Conservation (phyloP, 306 rosid species). For the Dryas drummondii region DNA sequence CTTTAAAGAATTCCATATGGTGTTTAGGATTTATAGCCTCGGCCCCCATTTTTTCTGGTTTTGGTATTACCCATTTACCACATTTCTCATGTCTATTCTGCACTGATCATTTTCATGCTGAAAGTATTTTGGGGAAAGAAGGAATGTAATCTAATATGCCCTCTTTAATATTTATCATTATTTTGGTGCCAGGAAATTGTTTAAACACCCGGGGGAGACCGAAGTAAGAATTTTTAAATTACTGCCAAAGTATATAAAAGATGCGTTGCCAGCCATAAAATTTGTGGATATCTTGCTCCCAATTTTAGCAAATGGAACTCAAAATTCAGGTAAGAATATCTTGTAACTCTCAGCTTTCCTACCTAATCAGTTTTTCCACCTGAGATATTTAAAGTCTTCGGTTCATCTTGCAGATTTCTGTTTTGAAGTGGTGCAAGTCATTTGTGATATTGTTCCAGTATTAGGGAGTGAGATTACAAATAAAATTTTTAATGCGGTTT, state of each 20-base stretch:
- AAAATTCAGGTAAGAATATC: constrained; percentile 54
- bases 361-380: constrained; percentile 3
- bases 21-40: background rate
- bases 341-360: constrained; percentile 13
- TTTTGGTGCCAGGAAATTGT: constrained; percentile 60
- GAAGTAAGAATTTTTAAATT: constrained; percentile 61
- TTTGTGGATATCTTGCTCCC: constrained; percentile 70
- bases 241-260: constrained; percentile 62
- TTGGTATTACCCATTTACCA: background rate
- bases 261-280: constrained; percentile 50
- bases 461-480: constrained; percentile 53
- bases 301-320: constrained; percentile 50
- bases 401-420: constrained; percentile 54
- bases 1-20: too few relatives aligned
- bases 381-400: constrained; percentile 23
- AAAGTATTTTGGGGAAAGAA: background rate
- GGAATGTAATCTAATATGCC: background rate
- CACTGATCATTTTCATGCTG: background rate
- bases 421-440: constrained; percentile 57
- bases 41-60: background rate
- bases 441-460: constrained; percentile 58
- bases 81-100: background rate
- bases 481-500: constrained; percentile 58
- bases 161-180: background rate
- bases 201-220: constrained; percentile 70